A percentile compares a stretch with the other conserved stretches of the same genome.
Evolutionary conservation across 1,284 basidiomycete species (phyloP).

Genomic region (Melampsora americana): DNA sequence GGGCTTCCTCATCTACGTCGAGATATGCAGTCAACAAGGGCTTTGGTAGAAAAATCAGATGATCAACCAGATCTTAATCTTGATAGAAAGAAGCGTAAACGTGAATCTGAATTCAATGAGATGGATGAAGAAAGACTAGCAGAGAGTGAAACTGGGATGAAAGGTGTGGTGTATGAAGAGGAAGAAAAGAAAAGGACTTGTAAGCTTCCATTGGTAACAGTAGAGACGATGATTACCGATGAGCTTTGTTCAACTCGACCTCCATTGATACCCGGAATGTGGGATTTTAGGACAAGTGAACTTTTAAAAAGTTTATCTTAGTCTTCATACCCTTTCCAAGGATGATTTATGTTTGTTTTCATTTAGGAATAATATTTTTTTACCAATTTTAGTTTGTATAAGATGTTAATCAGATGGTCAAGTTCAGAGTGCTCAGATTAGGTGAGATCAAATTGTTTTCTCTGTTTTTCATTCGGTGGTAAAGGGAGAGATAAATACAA

Average conservation of each 20-base stretch:
- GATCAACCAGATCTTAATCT: neutral
- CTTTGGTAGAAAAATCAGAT: constrained; percentile 20
- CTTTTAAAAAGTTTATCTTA: neutral
- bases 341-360: no score
- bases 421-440: no score
- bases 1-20: constrained; percentile 27
- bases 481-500: no score
- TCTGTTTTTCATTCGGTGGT: no score
- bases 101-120: neutral
- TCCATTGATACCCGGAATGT: constrained; percentile 32
- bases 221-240: constrained; percentile 34
- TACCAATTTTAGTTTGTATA: no score
- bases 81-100: constrained; percentile 21
- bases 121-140: neutral
- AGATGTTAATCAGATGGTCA: no score
- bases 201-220: constrained; percentile 5
- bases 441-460: no score
- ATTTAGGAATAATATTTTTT: no score
- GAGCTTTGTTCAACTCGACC: neutral
- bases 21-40: constrained; percentile 32
- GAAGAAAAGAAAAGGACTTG: neutral
- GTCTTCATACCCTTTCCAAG: no score
- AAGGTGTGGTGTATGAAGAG: neutral
- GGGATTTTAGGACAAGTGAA: constrained; percentile 26
- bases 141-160: neutral